Conservation (phyloP, 495 filamentous ascomycete species). For the Lasiosphaeris hirsuta region DNA sequence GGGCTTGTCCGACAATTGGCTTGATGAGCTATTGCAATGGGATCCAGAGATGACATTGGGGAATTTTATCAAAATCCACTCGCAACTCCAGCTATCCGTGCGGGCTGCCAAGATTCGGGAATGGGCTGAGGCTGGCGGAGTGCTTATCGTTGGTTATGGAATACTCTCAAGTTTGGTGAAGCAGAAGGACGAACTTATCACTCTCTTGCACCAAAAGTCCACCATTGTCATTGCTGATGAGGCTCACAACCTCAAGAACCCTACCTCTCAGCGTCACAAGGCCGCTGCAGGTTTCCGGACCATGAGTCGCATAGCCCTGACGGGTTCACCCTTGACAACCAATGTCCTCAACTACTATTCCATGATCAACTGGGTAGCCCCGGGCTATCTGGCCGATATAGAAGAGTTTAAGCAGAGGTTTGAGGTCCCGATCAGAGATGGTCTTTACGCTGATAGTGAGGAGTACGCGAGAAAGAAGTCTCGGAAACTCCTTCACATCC, state of each 20-base stretch:
- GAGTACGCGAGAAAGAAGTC: constrained; percentile 50
- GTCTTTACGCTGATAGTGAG: constrained; percentile 63
- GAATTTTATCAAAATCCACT: constrained; percentile 47
- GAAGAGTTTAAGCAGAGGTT: constrained; percentile 66
- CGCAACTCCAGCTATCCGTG: constrained; percentile 19
- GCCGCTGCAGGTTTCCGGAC: constrained; percentile 59
- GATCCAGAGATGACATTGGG: constrained; percentile 53
- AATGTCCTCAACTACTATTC: constrained; percentile 76
- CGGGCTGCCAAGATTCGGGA: constrained; percentile 45
- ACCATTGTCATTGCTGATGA: constrained; percentile 86
- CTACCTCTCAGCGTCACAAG: constrained; percentile 44
- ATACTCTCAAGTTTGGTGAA: constrained; percentile 51
- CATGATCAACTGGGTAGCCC: constrained; percentile 86
- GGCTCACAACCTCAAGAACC: constrained; percentile 76
- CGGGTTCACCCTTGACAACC: constrained; percentile 83
- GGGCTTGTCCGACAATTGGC: constrained; percentile 76
- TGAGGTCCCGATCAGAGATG: constrained; percentile 66
- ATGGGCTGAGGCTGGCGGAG: constrained; percentile 66
- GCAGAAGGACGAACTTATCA: constrained; percentile 21
- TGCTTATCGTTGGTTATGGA: constrained; percentile 70
- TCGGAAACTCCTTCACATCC: constrained; percentile 62
- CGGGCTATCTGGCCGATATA: constrained; percentile 65
- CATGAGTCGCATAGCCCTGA: constrained; percentile 75
- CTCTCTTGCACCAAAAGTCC: constrained; percentile 55
- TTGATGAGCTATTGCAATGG: constrained; percentile 73